Percentiles rank a stretch among this genome's conserved stretches.
Conservation (phyloP, 1,139 yeast genomes). For the Geotrichum klebahnii region DNA sequence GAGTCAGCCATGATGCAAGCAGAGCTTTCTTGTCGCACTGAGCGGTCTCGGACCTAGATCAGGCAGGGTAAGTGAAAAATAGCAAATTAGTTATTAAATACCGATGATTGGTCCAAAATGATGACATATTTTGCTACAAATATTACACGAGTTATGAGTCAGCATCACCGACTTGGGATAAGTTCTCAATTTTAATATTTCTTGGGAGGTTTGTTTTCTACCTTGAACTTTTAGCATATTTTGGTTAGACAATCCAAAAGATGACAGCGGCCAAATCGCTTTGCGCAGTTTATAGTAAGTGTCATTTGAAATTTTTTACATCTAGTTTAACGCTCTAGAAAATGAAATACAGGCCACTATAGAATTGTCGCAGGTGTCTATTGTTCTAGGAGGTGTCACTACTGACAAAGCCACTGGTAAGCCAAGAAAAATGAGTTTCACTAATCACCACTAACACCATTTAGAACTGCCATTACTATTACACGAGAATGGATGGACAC, state of each 20-base stretch:
- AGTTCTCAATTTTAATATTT: neutral
- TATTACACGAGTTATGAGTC: neutral
- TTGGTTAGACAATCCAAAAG: no score
- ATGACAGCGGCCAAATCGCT: neutral
- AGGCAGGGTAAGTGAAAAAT: neutral
- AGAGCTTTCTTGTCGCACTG: neutral
- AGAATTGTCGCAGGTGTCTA: constrained; percentile 57
- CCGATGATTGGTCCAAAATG: no score
- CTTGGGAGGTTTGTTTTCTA: neutral
- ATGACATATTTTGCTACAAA: neutral
- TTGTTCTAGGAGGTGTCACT: constrained; percentile 81
- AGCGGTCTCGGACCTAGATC: neutral
- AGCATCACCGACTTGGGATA: neutral
- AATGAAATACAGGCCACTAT: constrained; percentile 23
- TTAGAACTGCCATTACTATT: constrained; percentile 62
- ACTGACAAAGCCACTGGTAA: constrained; percentile 78
- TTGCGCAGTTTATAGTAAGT: constrained; percentile 4
- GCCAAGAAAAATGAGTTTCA: constrained; percentile 14
- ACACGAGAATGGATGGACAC: constrained; percentile 62
- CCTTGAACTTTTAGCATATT: neutral
- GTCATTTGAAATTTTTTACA: no score
- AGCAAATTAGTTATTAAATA: no score
- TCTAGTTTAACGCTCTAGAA: constrained; percentile 5
- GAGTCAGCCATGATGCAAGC: constrained; percentile 2
- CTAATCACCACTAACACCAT: constrained; percentile 3